Evolutionary conservation across 805 yeast species (phyloP).

Genomic region (Barnettozyma salicaria): DNA sequence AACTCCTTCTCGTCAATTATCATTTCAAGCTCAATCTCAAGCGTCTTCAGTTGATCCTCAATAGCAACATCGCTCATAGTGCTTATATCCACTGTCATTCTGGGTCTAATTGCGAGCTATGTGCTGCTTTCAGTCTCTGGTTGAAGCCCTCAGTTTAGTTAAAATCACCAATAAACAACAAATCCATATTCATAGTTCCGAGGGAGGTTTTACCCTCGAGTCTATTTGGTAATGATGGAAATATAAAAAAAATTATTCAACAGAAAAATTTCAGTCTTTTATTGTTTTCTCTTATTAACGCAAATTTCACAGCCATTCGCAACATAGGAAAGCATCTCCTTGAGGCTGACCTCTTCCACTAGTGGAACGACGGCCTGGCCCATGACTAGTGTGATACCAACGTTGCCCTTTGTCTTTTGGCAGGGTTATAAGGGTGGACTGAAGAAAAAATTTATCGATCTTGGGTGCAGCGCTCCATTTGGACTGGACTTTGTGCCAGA

Average conservation of each 20-base stretch:
- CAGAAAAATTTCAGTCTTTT: conserved; percentile 2
- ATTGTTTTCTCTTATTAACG: conserved; percentile 32
- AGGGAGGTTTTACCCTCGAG: too few species aligned
- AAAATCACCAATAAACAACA: too few species aligned
- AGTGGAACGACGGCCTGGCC: conserved; percentile 43
- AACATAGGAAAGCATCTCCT: conserved; percentile 54
- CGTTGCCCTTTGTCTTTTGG: conserved; percentile 25
- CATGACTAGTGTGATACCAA: conserved; percentile 58
- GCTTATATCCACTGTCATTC: not conserved
- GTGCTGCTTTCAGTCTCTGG: too few species aligned
- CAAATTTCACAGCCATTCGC: conserved; percentile 60
- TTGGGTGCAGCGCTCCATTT: conserved; percentile 71
- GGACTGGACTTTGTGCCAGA: conserved; percentile 36
- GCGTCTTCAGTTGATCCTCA: not conserved
- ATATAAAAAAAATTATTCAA: not conserved
- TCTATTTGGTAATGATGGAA: too few species aligned
- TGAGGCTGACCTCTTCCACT: conserved; percentile 52
- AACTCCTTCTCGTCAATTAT: conserved; percentile 10
- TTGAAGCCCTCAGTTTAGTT: too few species aligned
- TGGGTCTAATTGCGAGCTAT: too few species aligned
- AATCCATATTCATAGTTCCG: too few species aligned
- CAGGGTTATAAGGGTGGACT: conserved; percentile 40
- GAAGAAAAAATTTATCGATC: conserved; percentile 57
- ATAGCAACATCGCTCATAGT: conserved; percentile 2
- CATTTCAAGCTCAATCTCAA: conserved; percentile 8